phyloP scores from a whole-genome alignment of 345 rosid species.

The Hibiscus mutabilis region DNA sequence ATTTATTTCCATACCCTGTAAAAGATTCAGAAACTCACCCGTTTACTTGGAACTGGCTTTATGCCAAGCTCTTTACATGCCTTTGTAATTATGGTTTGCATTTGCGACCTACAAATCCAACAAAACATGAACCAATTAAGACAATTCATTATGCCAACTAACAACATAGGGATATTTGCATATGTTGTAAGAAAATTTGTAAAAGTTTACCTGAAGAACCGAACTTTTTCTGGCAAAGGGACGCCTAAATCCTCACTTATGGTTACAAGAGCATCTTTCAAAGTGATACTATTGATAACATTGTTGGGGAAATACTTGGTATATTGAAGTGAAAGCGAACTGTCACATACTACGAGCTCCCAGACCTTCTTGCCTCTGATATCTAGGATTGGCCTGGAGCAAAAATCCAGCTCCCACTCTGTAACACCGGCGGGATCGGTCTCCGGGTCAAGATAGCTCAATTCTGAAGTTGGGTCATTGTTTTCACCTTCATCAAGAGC shows the following conservation, averaged over 20 bases:
- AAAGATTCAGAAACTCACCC: conserved; percentile 41
- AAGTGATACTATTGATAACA: conserved; percentile 83
- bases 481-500: not conserved
- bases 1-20: too few relatives aligned
- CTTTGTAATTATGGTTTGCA: conserved; percentile 89
- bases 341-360: conserved; percentile 92
- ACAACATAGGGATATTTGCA: not conserved
- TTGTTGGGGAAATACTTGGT: conserved; percentile 88
- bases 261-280: conserved; percentile 66
- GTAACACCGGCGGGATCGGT: conserved; percentile 63
- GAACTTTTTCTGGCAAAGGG: conserved; percentile 68
- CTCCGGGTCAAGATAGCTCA: conserved; percentile 71
- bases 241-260: conserved; percentile 61
- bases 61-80: conserved; percentile 79
- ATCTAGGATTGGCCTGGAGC: conserved; percentile 91
- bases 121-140: not conserved
- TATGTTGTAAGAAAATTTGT: not conserved
- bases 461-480: conserved; percentile 50
- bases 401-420: conserved; percentile 92
- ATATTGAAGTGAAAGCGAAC: conserved; percentile 75
- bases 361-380: conserved; percentile 83
- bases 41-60: conserved; percentile 77
- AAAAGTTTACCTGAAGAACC: conserved; percentile 66
- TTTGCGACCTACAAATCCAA: conserved; percentile 61
- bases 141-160: not conserved